phyloP scores from a whole-genome alignment of 164 flowering plant genomes.

The Aristolochia fimbriata region DNA sequence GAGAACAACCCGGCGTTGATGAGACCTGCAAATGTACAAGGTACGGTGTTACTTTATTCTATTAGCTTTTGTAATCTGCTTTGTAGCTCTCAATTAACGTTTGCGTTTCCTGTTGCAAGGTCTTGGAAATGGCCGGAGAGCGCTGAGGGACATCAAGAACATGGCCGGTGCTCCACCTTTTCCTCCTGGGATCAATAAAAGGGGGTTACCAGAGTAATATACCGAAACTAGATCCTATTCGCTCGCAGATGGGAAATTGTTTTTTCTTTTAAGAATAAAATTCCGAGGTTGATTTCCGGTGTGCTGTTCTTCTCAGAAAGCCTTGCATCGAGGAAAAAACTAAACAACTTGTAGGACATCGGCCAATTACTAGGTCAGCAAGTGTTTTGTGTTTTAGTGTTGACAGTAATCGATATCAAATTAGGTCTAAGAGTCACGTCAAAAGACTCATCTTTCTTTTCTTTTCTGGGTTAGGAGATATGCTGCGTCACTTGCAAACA shows the following conservation, averaged over 20 bases:
- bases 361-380: conserved; percentile 10
- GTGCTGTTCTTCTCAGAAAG: not conserved
- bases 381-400: not conserved
- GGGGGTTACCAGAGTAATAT: conserved; percentile 16
- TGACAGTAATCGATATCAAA: not conserved
- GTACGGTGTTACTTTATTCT: not conserved
- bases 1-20: conserved; percentile 53
- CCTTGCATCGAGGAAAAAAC: conserved; percentile 1
- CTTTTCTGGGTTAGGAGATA: conserved; percentile 39
- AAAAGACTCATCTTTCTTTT: conserved; percentile 1
- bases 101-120: conserved; percentile 11
- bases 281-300: not conserved
- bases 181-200: conserved; percentile 46
- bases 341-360: not conserved
- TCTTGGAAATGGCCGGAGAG: conserved; percentile 49
- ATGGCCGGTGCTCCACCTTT: conserved; percentile 45
- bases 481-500: conserved; percentile 60
- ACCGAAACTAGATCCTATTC: not conserved
- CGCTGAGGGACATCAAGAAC: conserved; percentile 56
- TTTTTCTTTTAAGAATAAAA: not conserved
- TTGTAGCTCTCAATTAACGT: not conserved
- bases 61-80: not conserved
- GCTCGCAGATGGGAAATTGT: not conserved
- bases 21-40: conserved; percentile 14
- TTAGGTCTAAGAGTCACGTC: not conserved